phyloP scores from a whole-genome alignment of 192 early-diverging fungal genomes.

The Oehlia diaphana region DNA sequence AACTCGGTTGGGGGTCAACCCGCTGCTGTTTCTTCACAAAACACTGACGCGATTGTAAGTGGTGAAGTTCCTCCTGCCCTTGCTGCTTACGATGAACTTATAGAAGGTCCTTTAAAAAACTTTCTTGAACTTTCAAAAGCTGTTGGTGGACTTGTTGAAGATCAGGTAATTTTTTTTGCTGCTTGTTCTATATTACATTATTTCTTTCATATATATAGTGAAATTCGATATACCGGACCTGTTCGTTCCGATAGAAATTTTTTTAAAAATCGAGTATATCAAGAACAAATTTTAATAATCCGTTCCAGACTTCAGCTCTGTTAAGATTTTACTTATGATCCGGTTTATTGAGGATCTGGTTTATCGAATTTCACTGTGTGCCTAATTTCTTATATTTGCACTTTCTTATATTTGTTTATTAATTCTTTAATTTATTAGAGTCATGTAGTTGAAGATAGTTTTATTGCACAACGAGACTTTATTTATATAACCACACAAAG shows the following conservation, averaged over 20 bases:
- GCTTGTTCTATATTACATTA: neutral
- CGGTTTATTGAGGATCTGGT: too few species aligned
- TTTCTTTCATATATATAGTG: too few species aligned
- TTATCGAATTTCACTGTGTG: constrained; percentile 51
- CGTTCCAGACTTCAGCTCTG: too few species aligned
- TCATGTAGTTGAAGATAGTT: constrained; percentile 54
- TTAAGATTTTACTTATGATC: too few species aligned
- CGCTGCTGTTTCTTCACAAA: constrained; percentile 32
- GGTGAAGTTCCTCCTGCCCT: constrained; percentile 49
- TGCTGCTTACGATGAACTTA: constrained; percentile 53
- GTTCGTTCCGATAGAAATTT: too few species aligned
- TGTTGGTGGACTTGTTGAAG: constrained; percentile 55
- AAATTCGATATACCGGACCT: too few species aligned
- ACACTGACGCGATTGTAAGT: constrained; percentile 25
- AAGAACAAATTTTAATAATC: too few species aligned
- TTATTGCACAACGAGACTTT: constrained; percentile 73
- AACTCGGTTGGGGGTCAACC: constrained; percentile 36
- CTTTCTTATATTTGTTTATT: neutral
- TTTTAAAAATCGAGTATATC: too few species aligned
- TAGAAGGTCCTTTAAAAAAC: constrained; percentile 45
- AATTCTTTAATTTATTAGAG: constrained; percentile 42
- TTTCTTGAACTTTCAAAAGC: constrained; percentile 50
- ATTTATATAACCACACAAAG: constrained; percentile 69
- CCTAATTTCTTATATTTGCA: constrained; percentile 22
- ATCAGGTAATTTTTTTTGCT: constrained; percentile 55